Base-by-base conservation (phyloP, 257 asterid genomes). In the Capsicum chinense region DNA sequence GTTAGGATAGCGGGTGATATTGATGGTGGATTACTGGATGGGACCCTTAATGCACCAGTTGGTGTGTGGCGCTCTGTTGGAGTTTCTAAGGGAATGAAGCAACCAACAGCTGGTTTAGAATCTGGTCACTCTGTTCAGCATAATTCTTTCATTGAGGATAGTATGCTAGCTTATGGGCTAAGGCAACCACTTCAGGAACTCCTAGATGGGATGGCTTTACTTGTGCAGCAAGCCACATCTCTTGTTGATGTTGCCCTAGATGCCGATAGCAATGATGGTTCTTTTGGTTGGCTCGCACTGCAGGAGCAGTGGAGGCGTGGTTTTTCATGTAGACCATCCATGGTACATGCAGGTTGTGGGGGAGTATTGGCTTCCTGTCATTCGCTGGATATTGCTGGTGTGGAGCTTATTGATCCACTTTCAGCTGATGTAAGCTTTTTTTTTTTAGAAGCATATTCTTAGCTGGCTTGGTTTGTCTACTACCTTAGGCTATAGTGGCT, bases 301-400 rank as follows among this genome's bases (percentile, higher is more conserved):
- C 97, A 97, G 92, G 99, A 97, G 93, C 99, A 97, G 90, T 85
- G 91, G 91, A 95, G 98, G 89, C 99, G 98, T 84, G 98, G 98
- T 57, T 93, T 97, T 91, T 94, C 98, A 69, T 97, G 99, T 89
- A 96, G 99, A 79, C 99, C 99, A 80, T 92, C 97, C 83, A 97
- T 92, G 98, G 97, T 92, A 58, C 99, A 97, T 92, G 99, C 98
- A 87, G 99, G 98, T 83, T 97, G 99, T 89, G 99, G 99, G 82
- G 99, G 99, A 80, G 90, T 93, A 86, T 87, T 97, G 92, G 94
- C 99, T 86, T 93, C 98, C 82, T 88, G 95, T 80, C 99, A 97
- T 91, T 93, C 98, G 21, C 89, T 97, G 88, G 99, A 97, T 89
- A 90, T 97, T 88, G 95, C 99, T 87, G 99, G 99, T 78, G 85